phyloP scores from a whole-genome alignment of 495 filamentous ascomycete species.

The Penicillium pulvis region DNA sequence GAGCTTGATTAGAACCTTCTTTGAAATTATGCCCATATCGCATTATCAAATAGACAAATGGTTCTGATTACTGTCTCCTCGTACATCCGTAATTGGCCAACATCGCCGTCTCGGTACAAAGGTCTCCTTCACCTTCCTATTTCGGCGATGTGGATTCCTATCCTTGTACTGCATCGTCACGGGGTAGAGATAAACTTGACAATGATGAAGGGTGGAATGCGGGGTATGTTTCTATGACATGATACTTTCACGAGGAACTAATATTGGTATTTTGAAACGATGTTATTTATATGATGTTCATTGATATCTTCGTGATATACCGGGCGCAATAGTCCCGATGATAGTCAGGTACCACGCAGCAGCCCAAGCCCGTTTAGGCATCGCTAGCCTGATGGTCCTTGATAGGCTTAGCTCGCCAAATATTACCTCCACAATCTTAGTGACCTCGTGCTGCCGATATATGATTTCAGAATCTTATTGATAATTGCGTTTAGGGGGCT shows the following conservation, averaged over 20 bases:
- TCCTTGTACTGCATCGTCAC: neutral
- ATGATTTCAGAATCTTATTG: neutral
- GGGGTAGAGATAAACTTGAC: constrained; percentile 4
- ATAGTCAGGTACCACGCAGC: constrained; percentile 22
- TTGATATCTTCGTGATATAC: neutral
- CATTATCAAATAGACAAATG: neutral
- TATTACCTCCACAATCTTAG: neutral
- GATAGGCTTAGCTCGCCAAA: neutral
- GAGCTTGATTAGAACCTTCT: neutral
- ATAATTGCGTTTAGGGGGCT: neutral
- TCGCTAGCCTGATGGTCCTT: constrained; percentile 9
- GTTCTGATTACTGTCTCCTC: neutral
- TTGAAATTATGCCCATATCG: neutral
- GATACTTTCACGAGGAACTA: neutral
- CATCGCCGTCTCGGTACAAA: constrained; percentile 25
- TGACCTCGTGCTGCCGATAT: neutral
- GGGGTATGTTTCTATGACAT: constrained; percentile 13
- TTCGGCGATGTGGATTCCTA: neutral
- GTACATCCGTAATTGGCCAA: constrained; percentile 19
- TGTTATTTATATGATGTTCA: neutral
- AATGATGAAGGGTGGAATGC: constrained; percentile 4
- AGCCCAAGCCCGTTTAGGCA: constrained; percentile 17
- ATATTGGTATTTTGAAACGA: neutral
- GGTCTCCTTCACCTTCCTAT: constrained; percentile 27
- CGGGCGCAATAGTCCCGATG: neutral